Evolutionary conservation across 495 filamentous ascomycete species (phyloP).

Genomic region (Acidiella bohemica): DNA sequence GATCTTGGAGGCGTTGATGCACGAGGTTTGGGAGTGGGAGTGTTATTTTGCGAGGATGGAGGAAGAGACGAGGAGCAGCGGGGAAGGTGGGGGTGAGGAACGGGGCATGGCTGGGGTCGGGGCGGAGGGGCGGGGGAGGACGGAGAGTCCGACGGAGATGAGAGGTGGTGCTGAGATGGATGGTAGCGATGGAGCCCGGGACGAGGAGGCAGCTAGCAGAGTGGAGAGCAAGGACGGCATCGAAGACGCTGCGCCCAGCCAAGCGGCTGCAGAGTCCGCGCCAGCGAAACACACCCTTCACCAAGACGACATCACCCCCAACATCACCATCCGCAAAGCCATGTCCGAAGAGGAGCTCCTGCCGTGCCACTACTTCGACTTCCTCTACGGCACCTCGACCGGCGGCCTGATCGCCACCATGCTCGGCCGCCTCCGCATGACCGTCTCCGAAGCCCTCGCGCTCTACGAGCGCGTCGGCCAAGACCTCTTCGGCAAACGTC

Average conservation of each 20-base stretch:
- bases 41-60: slow-evolving; percentile 24
- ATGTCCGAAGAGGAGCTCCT: slow-evolving; percentile 27
- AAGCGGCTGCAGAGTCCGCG: neutral
- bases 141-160: neutral
- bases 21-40: slow-evolving; percentile 30
- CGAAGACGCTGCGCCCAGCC: neutral
- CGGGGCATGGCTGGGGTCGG: neutral
- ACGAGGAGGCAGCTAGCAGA: neutral
- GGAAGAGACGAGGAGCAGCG: neutral
- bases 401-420: slow-evolving; percentile 41
- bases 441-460: slow-evolving; percentile 36
- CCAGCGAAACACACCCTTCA: neutral
- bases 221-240: neutral
- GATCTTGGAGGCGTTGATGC: slow-evolving; percentile 30
- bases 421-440: slow-evolving; percentile 41
- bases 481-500: slow-evolving; percentile 32
- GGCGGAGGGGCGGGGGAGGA: neutral
- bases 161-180: neutral
- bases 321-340: neutral
- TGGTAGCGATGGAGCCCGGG: too few relatives aligned
- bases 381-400: slow-evolving; percentile 34
- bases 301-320: slow-evolving; percentile 7
- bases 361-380: slow-evolving; percentile 38
- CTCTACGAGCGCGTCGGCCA: slow-evolving; percentile 36
- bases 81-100: neutral